A percentile compares a stretch with the other conserved stretches of the same genome.
phyloP scores from a whole-genome alignment of 2,329 filamentous ascomycete genomes.

The Claviceps digitariae region DNA sequence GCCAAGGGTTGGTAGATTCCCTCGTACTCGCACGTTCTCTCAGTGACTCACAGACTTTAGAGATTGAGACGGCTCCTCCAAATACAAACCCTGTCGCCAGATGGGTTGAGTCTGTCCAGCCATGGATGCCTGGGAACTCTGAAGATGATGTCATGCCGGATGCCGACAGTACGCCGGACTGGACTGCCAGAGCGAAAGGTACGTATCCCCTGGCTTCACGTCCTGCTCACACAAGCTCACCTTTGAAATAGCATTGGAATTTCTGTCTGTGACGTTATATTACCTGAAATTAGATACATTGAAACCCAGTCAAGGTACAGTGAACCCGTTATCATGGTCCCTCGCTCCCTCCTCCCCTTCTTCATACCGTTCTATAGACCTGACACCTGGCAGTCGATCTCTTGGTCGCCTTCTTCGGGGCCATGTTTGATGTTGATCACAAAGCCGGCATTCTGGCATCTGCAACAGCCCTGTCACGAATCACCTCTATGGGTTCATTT shows the following conservation, averaged over 20 bases:
- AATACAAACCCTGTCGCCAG: conserved; percentile 34
- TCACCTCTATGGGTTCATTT: conserved; percentile 37
- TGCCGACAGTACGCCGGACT: conserved; percentile 30
- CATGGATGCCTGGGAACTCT: conserved; percentile 35
- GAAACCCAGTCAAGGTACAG: conserved; percentile 35
- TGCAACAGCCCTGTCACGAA: conserved; percentile 35
- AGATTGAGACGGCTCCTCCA: conserved; percentile 30
- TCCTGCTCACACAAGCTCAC: not conserved
- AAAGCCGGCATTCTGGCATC: conserved; percentile 44
- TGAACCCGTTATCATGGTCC: not conserved
- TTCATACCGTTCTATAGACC: not conserved
- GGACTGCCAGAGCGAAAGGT: conserved; percentile 42
- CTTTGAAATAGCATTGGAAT: conserved; percentile 33
- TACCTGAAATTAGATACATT: conserved; percentile 31
- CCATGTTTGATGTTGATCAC: conserved; percentile 46
- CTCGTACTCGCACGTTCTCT: not conserved
- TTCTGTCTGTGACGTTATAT: conserved; percentile 39
- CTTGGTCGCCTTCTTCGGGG: conserved; percentile 40
- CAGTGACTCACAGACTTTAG: conserved; percentile 15
- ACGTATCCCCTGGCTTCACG: not conserved
- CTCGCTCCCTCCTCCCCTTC: too few relatives aligned
- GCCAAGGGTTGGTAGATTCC: conserved; percentile 23
- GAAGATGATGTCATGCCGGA: conserved; percentile 23
- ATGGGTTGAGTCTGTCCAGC: conserved; percentile 42
- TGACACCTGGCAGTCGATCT: conserved; percentile 24